Evolutionary conservation across 495 filamentous ascomycete genomes (phyloP), one percentile per base, ranked within the genome.

Genomic region (Penicillium lagena): DNA sequence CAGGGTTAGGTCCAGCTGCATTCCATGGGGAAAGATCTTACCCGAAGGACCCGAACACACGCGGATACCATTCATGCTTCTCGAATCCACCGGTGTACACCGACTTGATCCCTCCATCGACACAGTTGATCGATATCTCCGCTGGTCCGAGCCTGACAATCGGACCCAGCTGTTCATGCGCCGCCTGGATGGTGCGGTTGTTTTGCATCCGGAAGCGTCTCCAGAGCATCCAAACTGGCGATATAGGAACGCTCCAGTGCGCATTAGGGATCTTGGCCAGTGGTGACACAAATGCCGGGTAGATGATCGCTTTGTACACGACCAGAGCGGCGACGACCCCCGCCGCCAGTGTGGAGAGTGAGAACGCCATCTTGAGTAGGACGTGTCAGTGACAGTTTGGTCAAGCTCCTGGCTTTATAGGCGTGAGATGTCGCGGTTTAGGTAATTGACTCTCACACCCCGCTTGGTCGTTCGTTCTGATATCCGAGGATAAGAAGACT

Each of bases 1-100:
- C 13, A 12, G 9, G 12, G 12, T 34, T 39, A 34, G 35, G 38
- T 4, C 29, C 27, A 29, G 5, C 29, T 11, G 8, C n/a, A 5
- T 13, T 1, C 35, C 6, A 8, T 31, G 35, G 32, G 32, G 12
- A 7, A 11, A 17, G 7, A 2, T 46, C 70, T 65, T 37, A 71
- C 70, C 64, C 68, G 39, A 71, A 60, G 2, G 70, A 71, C 12
- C 61, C 70, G 45, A 73, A 73, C 0, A 73, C 68, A 28, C 68
- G 64, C 11, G 75, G 74, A 66, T 89, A 91, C 84, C 83, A 90
- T 17, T 72, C 68, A 55, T 81, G 76, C 52, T 91, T 91, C 55
- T 86, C 85, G 54, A 86, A 89, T 0, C 83, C 84, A 14, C 85
- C 86, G 8, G 77, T 74, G 60, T 89, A 90, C 7, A 91, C 73